These are phyloP conservation scores for Clarireedia hainanense DNA, from an alignment of 2,329 filamentous ascomycete species.

Conservation along the genomic window DNA sequence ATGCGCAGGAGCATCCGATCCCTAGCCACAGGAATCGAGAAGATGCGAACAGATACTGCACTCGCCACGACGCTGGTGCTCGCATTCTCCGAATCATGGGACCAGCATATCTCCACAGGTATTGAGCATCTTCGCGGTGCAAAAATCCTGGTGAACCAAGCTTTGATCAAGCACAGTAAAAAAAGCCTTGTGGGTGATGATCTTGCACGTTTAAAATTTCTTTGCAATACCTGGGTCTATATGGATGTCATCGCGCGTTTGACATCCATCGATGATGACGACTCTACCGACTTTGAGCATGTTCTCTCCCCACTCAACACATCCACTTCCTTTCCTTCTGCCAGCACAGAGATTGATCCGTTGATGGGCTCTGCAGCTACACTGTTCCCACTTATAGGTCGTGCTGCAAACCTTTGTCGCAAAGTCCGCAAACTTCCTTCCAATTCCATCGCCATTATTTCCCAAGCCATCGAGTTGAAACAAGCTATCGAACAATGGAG, in stretches of 20 bases:
- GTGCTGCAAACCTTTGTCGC: constrained; percentile 57
- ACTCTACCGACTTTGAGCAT: constrained; percentile 45
- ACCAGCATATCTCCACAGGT: constrained; percentile 59
- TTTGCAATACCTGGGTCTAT: constrained; percentile 68
- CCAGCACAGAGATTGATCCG: constrained; percentile 52
- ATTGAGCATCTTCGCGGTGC: constrained; percentile 63
- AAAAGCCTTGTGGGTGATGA: constrained; percentile 38
- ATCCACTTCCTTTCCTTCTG: constrained; percentile 26
- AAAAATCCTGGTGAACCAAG: constrained; percentile 53
- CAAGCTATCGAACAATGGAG: constrained; percentile 53
- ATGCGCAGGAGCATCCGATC: constrained; percentile 56
- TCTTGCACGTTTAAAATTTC: constrained; percentile 50
- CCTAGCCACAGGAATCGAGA: constrained; percentile 50
- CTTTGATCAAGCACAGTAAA: constrained; percentile 40
- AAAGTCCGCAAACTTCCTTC: constrained; percentile 43
- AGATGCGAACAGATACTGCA: constrained; percentile 56
- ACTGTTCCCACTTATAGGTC: constrained; percentile 60
- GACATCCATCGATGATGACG: constrained; percentile 46
- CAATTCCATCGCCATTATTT: constrained; percentile 55
- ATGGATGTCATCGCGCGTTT: constrained; percentile 65
- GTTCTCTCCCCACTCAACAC: constrained; percentile 35
- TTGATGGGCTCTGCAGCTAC: constrained; percentile 62
- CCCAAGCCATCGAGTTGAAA: constrained; percentile 54
- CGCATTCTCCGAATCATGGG: constrained; percentile 65
- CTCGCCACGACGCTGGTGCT: constrained; percentile 63